phyloP scores from a whole-genome alignment of 179 eudicot species.

The Gypsophila paniculata region DNA sequence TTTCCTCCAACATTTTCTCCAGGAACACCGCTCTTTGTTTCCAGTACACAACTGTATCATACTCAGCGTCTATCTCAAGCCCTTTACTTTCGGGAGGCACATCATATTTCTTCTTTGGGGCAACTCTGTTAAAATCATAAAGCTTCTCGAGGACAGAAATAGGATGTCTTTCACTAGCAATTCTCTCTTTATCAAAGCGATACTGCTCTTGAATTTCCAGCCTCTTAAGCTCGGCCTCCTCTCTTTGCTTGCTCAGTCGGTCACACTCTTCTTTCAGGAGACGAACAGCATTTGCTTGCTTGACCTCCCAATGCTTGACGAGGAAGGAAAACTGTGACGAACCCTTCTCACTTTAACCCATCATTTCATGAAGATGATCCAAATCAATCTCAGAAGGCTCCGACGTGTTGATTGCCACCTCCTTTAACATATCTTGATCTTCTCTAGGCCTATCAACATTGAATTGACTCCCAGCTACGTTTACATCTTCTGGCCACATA shows the following conservation, averaged over 20 bases:
- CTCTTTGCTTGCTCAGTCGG: constrained; percentile 63
- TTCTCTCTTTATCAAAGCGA: constrained; percentile 58
- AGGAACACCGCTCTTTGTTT: constrained; percentile 53
- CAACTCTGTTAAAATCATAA: constrained; percentile 47
- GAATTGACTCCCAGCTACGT: constrained; percentile 33
- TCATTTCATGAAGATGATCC: constrained; percentile 56
- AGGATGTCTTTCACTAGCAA: no score
- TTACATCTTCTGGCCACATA: constrained; percentile 39
- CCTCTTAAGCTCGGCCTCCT: constrained; percentile 68
- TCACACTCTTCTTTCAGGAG: constrained; percentile 74
- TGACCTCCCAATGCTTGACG: constrained; percentile 75
- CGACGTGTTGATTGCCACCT: constrained; percentile 36
- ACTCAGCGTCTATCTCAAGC: constrained; percentile 57
- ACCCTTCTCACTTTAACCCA: constrained; percentile 62
- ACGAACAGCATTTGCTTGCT: constrained; percentile 71
- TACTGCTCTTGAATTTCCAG: constrained; percentile 72
- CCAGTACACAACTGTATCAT: constrained; percentile 62
- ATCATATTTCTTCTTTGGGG: constrained; percentile 44
- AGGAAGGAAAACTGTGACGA: constrained; percentile 60
- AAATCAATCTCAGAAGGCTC: constrained; percentile 58
- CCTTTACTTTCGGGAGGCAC: constrained; percentile 39
- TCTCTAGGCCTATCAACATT: constrained; percentile 32
- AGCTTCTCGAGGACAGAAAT: no score
- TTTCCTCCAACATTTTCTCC: constrained; percentile 65
- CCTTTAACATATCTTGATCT: constrained; percentile 37